Evolutionary conservation across 2,329 filamentous ascomycete species (phyloP), one percentile per base, ranked within the genome.

Genomic region (Fusarium sp.): DNA sequence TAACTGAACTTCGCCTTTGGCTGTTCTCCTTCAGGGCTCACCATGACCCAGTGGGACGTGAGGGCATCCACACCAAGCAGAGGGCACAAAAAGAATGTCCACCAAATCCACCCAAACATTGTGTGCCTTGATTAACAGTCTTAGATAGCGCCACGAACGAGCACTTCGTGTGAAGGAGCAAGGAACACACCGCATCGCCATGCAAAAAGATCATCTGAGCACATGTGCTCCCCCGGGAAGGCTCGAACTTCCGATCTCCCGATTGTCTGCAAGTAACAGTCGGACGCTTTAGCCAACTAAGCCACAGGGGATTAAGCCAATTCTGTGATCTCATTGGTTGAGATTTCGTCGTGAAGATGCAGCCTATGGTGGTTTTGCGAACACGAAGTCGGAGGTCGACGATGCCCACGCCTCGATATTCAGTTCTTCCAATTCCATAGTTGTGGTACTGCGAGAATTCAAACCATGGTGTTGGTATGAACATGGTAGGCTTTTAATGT

Each of bases 241-340:
- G 73, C 65, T 74, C 73, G 73, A 74, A 74, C 73, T 74, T 73
- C 69, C 71, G 73, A 74, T 74, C 73, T 74, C 71, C 69, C 72
- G 73, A 74, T 74, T 71, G 70, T 71, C 70, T 71, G 61, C 38
- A 57, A 67, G 61, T 71, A 71, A 71, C 69, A 71, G 69, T 71
- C 69, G 69, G 69, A 71, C 69, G 69, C 69, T 71, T 71, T 71
- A 69, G 65, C 69, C 69, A 71, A 71, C 69, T 71, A 71, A 71
- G 69, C 69, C 69, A 71, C 69, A 72, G 66, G 69, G 69, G 69
- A 72, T 16, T 27, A 10, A 16, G 23, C 42, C 42, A 27, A 27
- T 49, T 25, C 42, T 49, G 42, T 27, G 23, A 49, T 49, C 42
- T 49, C 23, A 49, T 49, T 49, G 42, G 42, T 49, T 49, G 42